Conservation (phyloP, 768 basidiomycete species). For the Pleurotus platypus region DNA sequence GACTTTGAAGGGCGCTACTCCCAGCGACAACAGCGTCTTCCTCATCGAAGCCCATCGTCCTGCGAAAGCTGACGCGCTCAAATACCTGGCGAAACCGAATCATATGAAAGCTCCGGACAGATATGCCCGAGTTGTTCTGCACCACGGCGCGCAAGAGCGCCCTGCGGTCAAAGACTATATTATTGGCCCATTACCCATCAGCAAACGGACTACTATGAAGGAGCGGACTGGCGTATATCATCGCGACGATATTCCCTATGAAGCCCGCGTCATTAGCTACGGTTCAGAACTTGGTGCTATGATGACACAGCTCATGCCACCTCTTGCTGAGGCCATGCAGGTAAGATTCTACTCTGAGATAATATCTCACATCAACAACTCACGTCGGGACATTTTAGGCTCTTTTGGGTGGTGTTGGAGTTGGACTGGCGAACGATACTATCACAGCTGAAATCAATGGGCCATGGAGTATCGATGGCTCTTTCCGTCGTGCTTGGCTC, state of each 20-base stretch:
- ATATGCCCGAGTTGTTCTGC: conserved; percentile 48
- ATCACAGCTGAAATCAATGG: conserved; percentile 41
- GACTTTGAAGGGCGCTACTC: conserved; percentile 24
- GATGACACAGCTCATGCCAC: conserved; percentile 26
- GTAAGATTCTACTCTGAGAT: conserved; percentile 20
- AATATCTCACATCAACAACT: background rate
- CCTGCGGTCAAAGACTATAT: conserved; percentile 50
- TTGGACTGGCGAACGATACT: conserved; percentile 45
- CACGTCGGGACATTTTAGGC: background rate
- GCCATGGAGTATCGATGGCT: conserved; percentile 58
- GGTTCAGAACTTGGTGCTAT: conserved; percentile 26
- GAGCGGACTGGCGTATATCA: conserved; percentile 50
- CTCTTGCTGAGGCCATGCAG: conserved; percentile 36
- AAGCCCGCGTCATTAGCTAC: conserved; percentile 37
- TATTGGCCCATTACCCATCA: conserved; percentile 54
- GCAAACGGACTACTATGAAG: conserved; percentile 32
- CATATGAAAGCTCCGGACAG: conserved; percentile 24
- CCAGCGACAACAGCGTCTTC: conserved; percentile 49
- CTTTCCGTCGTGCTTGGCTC: conserved; percentile 53
- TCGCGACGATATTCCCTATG: conserved; percentile 49
- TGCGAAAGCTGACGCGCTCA: conserved; percentile 41
- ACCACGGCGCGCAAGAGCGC: conserved; percentile 37
- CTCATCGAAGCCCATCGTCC: conserved; percentile 49
- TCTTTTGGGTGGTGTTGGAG: conserved; percentile 29
- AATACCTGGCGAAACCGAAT: conserved; percentile 36